Evolutionary conservation across 1,139 yeast species (phyloP), one percentile per base, ranked within the genome.

Genomic region (Suhomyces bokatorum): DNA sequence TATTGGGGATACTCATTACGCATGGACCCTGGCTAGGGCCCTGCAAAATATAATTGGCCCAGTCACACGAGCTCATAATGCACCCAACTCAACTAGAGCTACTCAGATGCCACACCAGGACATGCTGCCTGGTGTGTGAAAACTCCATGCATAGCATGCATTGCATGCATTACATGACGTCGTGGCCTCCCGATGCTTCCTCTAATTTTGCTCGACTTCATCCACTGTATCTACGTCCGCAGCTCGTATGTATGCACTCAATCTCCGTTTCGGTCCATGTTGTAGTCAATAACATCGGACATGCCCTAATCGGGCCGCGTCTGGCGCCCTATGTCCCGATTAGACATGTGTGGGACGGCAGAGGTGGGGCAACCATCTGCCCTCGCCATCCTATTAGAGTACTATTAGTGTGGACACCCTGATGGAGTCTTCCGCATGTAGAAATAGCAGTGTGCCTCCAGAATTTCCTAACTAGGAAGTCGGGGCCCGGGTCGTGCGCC

Each of bases 391-490:
- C 39, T 31, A 35, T 35, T 32, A 22, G 2, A 27, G 32, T 29
- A 29, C 39, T 31, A 35, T 35, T 32, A 22, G 2, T 17, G 32
- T 29, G 22, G 28, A 14, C 26, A 12, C 29, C 35, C 32, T 15
- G 10, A 12, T 9, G 17, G 17, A 3, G 35, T 40, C 44, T 44
- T 40, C 47, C 47, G 29, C 8, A 34, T 40, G 35, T 22, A 41
- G 47, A 37, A 44, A 44, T 38, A 35, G 37, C 31, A 29, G 15
- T 11, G 34, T 24, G 13, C 17, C 26, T 13, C 32, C 26, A 12
- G 30, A 40, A 44, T 41, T 44, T 31, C 47, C 47, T 40, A 38
- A 37, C 35, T 44, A 44, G 47, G 47, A 34, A 44, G 40, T 44
- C 14, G 13, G 37, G 26, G 33, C 24, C 7, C 13, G 16, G n/a